A percentile compares a stretch with the other conserved stretches of the same genome.
These are phyloP conservation scores for Euphorbia schlechtendalii DNA, from an alignment of 441 rosid species.

Conservation along the genomic window DNA sequence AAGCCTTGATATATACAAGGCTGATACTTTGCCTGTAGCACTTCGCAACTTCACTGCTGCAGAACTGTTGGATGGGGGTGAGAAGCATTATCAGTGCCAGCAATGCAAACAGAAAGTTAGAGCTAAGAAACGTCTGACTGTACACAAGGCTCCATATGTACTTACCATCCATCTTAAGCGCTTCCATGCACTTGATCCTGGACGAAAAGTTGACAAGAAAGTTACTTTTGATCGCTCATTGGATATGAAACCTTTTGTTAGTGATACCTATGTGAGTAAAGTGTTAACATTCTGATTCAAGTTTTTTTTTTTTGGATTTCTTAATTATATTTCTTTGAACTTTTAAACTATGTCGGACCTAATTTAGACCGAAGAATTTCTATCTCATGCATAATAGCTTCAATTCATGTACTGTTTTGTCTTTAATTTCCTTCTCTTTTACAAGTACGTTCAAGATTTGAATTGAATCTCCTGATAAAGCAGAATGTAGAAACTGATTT, in stretches of 20 bases:
- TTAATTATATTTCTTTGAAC: not conserved
- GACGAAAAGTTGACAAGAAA: constrained; percentile 67
- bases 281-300: not conserved
- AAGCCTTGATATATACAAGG: constrained; percentile 82
- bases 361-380: not conserved
- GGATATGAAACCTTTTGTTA: constrained; percentile 80
- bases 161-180: constrained; percentile 84
- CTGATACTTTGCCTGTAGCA: constrained; percentile 68
- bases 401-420: not conserved
- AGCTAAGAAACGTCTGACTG: constrained; percentile 78
- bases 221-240: constrained; percentile 56
- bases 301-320: not conserved
- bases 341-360: not conserved
- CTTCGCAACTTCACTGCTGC: constrained; percentile 68
- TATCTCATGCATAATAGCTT: not conserved
- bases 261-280: constrained; percentile 72
- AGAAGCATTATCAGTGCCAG: constrained; percentile 83
- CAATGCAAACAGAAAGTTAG: constrained; percentile 80
- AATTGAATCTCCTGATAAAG: not conserved
- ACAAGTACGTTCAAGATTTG: not conserved
- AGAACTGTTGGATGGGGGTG: constrained; percentile 84
- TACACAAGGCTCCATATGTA: constrained; percentile 84
- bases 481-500: not conserved
- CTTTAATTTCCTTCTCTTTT: not conserved
- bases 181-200: constrained; percentile 67